These are phyloP conservation scores for Thraustotheca clavata DNA, from an alignment of 352 stramenopile species.

Conservation along the genomic window DNA sequence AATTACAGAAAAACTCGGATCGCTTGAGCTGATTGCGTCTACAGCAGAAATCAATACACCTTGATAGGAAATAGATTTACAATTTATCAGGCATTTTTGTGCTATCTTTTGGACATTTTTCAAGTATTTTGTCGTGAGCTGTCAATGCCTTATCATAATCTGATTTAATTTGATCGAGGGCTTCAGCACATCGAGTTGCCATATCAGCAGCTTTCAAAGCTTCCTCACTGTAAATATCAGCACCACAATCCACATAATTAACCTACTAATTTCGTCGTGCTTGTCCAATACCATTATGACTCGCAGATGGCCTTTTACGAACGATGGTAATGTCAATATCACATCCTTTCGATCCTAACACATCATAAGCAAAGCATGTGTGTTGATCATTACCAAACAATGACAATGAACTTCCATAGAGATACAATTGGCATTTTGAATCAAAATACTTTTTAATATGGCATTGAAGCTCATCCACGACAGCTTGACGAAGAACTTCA, in stretches of 20 bases:
- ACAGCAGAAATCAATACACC: background rate
- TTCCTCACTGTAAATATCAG: background rate
- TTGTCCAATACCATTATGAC: background rate
- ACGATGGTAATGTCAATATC: conserved; percentile 51
- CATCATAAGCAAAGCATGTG: background rate
- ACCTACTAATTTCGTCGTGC: background rate
- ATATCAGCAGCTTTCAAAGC: background rate
- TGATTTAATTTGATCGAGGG: background rate
- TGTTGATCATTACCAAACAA: conserved; percentile 30
- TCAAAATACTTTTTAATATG: conserved; percentile 19
- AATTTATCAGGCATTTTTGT: background rate
- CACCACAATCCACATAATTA: background rate
- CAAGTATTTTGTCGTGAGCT: background rate
- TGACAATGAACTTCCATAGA: conserved; percentile 74
- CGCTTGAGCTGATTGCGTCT: background rate
- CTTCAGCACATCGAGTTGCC: background rate
- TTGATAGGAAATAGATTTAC: background rate
- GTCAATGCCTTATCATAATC: background rate
- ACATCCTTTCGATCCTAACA: conserved; percentile 39
- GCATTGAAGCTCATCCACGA: conserved; percentile 39
- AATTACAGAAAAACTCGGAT: background rate
- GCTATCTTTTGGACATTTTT: background rate
- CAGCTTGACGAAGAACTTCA: conserved; percentile 17
- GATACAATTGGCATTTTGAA: conserved; percentile 44
- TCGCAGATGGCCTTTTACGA: background rate